A percentile compares a stretch with the other conserved stretches of the same genome.
Conservation (phyloP, 2,329 filamentous ascomycete genomes). For the Epichloe brachyelytri region DNA sequence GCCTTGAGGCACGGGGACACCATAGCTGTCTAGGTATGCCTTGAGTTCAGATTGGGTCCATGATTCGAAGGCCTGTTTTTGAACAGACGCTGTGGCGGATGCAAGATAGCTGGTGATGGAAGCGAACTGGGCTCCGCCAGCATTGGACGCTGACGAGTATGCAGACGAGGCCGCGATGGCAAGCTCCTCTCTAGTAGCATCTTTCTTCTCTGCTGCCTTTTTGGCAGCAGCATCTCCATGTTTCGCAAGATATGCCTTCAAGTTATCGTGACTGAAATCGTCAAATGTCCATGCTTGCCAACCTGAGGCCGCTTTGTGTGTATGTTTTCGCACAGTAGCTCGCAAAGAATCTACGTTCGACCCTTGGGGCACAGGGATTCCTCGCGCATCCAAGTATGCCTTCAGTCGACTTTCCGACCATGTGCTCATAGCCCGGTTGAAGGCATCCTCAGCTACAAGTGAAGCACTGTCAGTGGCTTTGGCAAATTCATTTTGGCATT, state of each 20-base stretch:
- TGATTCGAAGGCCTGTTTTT: conserved; percentile 54
- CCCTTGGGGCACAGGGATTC: conserved; percentile 59
- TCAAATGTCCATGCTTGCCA: conserved; percentile 71
- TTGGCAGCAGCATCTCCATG: conserved; percentile 42
- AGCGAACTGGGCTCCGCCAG: conserved; percentile 45
- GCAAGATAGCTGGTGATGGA: conserved; percentile 60
- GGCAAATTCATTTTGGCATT: conserved; percentile 66
- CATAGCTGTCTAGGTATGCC: conserved; percentile 67
- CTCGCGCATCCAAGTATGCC: conserved; percentile 64
- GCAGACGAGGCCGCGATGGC: conserved; percentile 49
- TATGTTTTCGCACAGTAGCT: conserved; percentile 59
- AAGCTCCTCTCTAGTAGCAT: conserved; percentile 60
- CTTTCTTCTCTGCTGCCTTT: conserved; percentile 48
- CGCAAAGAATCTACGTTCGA: conserved; percentile 62
- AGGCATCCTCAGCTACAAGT: conserved; percentile 50
- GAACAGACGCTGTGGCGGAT: conserved; percentile 50
- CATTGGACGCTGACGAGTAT: conserved; percentile 45
- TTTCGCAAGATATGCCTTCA: conserved; percentile 44
- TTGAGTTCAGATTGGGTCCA: conserved; percentile 68
- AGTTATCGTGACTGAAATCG: conserved; percentile 58
- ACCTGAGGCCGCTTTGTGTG: conserved; percentile 54
- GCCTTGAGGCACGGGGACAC: conserved; percentile 53
- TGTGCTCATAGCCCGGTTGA: conserved; percentile 44
- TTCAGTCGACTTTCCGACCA: conserved; percentile 73
- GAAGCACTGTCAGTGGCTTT: conserved; percentile 59